Evolutionary conservation across 1,284 basidiomycete genomes (phyloP).

Genomic region (Ustilago tritici): DNA sequence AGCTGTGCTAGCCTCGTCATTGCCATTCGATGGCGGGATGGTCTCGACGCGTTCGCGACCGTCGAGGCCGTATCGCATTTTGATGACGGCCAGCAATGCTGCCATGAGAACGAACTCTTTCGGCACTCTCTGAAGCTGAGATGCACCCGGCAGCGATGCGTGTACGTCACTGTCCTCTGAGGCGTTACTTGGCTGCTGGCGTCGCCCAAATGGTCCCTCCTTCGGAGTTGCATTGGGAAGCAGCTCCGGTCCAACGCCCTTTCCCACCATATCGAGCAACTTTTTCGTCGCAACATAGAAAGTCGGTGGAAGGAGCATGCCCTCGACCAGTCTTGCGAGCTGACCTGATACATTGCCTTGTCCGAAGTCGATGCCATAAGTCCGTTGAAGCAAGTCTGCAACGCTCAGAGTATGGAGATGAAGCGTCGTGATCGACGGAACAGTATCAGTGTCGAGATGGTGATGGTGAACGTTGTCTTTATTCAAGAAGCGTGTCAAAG

Average conservation of each 20-base stretch:
- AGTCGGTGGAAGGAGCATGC: slow-evolving; percentile 80
- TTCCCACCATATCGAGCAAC: slow-evolving; percentile 39
- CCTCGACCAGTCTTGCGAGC: slow-evolving; percentile 81
- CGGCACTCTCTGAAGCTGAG: slow-evolving; percentile 74
- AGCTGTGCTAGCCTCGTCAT: not conserved
- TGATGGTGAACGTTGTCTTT: slow-evolving; percentile 44
- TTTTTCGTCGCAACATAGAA: slow-evolving; percentile 55
- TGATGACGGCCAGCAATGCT: slow-evolving; percentile 66
- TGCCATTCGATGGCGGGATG: slow-evolving; percentile 11
- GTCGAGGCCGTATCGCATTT: slow-evolving; percentile 66
- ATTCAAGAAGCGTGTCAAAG: slow-evolving; percentile 78
- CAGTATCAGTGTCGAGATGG: slow-evolving; percentile 72
- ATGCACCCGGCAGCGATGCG: slow-evolving; percentile 17
- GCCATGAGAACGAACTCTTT: slow-evolving; percentile 81
- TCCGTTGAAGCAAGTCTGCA: slow-evolving; percentile 75
- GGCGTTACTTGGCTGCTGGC: not conserved
- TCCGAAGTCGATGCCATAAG: slow-evolving; percentile 76
- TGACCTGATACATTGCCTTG: slow-evolving; percentile 83
- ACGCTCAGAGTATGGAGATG: slow-evolving; percentile 78
- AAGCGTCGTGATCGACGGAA: slow-evolving; percentile 75
- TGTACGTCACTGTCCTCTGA: not conserved
- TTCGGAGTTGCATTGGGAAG: slow-evolving; percentile 71
- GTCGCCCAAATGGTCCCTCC: not conserved
- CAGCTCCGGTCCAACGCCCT: slow-evolving; percentile 70
- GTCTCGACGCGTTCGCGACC: slow-evolving; percentile 42